Conservation (phyloP, 148 eudicot species). For the Chenopodium berlandieri region DNA sequence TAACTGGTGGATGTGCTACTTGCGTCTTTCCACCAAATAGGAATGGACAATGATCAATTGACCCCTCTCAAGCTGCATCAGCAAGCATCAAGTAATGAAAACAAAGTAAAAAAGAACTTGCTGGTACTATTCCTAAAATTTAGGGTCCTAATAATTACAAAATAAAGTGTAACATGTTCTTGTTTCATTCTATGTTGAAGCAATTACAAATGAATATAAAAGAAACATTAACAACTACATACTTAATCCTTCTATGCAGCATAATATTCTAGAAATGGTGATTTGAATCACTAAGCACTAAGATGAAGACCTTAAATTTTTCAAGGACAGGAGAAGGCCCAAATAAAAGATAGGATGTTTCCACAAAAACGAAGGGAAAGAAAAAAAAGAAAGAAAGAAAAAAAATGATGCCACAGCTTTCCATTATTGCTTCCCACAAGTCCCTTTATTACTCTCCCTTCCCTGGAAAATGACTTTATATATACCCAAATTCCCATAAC, state of each 20-base stretch:
- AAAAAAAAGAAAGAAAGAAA: no score
- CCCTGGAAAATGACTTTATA: neutral
- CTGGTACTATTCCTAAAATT: neutral
- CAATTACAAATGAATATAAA: neutral
- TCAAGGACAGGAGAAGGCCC: neutral
- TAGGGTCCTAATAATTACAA: neutral
- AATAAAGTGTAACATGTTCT: neutral
- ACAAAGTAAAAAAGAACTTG: neutral
- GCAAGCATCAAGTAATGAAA: neutral
- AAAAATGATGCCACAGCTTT: neutral
- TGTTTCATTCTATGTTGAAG: neutral
- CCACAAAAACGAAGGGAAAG: neutral
- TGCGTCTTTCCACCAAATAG: slow-evolving; percentile 77
- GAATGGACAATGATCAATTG: slow-evolving; percentile 65
- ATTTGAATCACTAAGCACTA: neutral
- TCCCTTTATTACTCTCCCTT: neutral
- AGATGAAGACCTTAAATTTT: no score
- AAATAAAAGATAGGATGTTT: neutral
- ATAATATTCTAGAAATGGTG: neutral
- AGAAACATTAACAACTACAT: neutral
- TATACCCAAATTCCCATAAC: neutral
- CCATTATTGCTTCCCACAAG: neutral
- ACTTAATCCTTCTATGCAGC: neutral
- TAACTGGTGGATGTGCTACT: slow-evolving; percentile 77
- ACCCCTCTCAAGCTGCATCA: slow-evolving; percentile 76